These are phyloP conservation scores for Geotrichum carabidarum DNA, from an alignment of 1,139 yeast species.

Conservation along the genomic window DNA sequence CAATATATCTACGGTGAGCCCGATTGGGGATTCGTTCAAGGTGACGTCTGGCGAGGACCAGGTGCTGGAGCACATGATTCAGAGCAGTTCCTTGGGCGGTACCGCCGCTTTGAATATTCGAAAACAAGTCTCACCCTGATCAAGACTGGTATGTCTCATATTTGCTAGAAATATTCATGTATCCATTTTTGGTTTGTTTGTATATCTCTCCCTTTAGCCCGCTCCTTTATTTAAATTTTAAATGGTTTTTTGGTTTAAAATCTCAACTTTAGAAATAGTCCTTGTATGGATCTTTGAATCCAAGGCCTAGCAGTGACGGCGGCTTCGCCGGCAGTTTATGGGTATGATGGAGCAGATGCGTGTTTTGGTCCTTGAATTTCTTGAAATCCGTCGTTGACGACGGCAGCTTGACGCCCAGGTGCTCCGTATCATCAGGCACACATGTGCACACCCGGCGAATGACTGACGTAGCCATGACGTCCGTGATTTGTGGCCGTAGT, in stretches of 20 bases:
- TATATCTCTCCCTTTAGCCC: too few relatives aligned
- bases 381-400: conserved; percentile 5
- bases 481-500: conserved; percentile 68
- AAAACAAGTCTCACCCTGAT: too few relatives aligned
- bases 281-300: conserved; percentile 18
- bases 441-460: conserved; percentile 12
- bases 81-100: too few relatives aligned
- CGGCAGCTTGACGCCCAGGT: not conserved
- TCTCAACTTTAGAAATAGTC: not conserved
- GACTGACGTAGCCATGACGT: conserved; percentile 42
- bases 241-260: not conserved
- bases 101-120: too few relatives aligned
- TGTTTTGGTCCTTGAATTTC: conserved; percentile 12
- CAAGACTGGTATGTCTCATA: too few relatives aligned
- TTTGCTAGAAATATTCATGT: too few relatives aligned
- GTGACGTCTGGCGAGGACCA: too few relatives aligned
- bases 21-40: too few relatives aligned
- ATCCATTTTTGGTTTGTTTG: too few relatives aligned
- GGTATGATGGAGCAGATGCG: conserved; percentile 13
- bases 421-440: conserved; percentile 5
- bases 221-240: too few relatives aligned
- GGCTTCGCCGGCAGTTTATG: conserved; percentile 14
- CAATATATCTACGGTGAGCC: too few relatives aligned
- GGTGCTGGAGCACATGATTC: too few relatives aligned
- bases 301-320: conserved; percentile 17